Evolutionary conservation across 176 grass and related monocot species (phyloP).

Genomic region (Avena eriantha): DNA sequence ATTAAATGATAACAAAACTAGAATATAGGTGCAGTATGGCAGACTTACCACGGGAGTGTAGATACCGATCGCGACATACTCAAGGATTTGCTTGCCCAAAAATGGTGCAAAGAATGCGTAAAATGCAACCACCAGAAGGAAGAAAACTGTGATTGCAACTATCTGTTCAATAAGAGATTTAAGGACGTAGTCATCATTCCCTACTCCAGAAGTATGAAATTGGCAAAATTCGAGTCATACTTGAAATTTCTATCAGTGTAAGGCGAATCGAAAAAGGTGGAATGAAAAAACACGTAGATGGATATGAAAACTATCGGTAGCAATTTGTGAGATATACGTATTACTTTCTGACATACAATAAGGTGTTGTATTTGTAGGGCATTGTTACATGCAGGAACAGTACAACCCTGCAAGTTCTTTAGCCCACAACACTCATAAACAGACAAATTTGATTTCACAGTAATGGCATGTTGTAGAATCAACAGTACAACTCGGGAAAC

Average conservation of each 20-base stretch:
- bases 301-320: neutral
- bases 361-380: conserved; percentile 8
- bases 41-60: conserved; percentile 79
- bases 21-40: neutral
- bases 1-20: conserved; percentile 27
- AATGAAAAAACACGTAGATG: neutral
- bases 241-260: neutral
- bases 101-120: conserved; percentile 90
- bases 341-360: neutral
- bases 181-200: conserved; percentile 24
- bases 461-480: neutral
- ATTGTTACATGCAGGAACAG: conserved; percentile 19
- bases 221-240: neutral
- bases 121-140: conserved; percentile 84
- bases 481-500: neutral
- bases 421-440: neutral
- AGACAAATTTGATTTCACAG: conserved; percentile 14
- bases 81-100: conserved; percentile 61
- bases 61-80: conserved; percentile 55
- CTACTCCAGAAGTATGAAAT: neutral
- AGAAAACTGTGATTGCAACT: conserved; percentile 76
- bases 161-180: conserved; percentile 57
- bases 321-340: neutral
- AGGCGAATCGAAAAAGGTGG: neutral
- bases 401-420: conserved; percentile 4